These are phyloP conservation scores for Sungouiella thailandica DNA, from an alignment of 805 yeast species.

Conservation along the genomic window DNA sequence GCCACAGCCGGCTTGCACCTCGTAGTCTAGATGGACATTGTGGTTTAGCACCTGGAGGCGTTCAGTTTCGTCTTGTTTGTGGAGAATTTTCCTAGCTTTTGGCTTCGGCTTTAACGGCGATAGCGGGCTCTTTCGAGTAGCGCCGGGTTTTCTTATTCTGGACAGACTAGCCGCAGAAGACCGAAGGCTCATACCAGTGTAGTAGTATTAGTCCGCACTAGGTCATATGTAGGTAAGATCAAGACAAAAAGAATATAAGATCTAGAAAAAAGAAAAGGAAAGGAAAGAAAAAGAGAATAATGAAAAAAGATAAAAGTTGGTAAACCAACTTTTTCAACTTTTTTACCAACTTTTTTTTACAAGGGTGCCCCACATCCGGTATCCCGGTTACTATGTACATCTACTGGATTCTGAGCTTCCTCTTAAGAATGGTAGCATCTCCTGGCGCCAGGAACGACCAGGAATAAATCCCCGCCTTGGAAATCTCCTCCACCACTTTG, in stretches of 20 bases:
- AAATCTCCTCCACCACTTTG: constrained; percentile 14
- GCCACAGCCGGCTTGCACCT: constrained; percentile 26
- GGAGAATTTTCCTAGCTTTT: constrained; percentile 4
- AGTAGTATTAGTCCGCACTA: no score
- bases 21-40: constrained; percentile 38
- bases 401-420: constrained; percentile 14
- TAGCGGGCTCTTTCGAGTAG: constrained; percentile 19
- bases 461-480: constrained; percentile 22
- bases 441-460: constrained; percentile 27
- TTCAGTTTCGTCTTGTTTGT: constrained; percentile 4
- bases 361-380: no score
- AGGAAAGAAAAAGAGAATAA: no score
- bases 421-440: constrained; percentile 16
- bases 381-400: constrained; percentile 7
- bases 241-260: no score
- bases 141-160: constrained; percentile 18
- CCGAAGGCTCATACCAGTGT: constrained; percentile 22
- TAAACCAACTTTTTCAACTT: no score
- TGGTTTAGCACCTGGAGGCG: constrained; percentile 23
- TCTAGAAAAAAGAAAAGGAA: no score
- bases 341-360: no score
- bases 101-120: constrained; percentile 21
- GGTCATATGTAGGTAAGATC: no score
- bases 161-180: constrained; percentile 40
- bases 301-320: no score